phyloP scores from a whole-genome alignment of 495 filamentous ascomycete genomes.

The Parathielavia appendiculata region DNA sequence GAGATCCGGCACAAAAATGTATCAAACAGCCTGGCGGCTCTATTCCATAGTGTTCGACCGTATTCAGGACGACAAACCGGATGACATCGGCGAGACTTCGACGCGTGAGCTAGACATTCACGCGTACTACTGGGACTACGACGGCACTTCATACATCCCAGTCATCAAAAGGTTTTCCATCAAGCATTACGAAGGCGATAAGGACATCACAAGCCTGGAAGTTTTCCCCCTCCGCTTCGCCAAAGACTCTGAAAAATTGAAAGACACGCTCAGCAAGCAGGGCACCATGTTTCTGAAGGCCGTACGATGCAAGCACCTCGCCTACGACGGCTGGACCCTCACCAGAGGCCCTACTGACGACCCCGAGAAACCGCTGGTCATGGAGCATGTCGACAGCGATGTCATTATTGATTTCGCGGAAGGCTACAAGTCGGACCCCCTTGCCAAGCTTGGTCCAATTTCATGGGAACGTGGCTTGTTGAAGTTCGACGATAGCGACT shows the following conservation, averaged over 20 bases:
- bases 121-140: slow-evolving; percentile 54
- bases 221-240: slow-evolving; percentile 51
- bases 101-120: slow-evolving; percentile 36
- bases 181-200: slow-evolving; percentile 49
- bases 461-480: not conserved
- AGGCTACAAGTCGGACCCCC: slow-evolving; percentile 35
- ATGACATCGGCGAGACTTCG: slow-evolving; percentile 9
- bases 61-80: slow-evolving; percentile 11
- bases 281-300: slow-evolving; percentile 31
- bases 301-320: slow-evolving; percentile 44
- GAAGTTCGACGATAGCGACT: not conserved
- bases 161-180: slow-evolving; percentile 42
- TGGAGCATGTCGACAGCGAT: slow-evolving; percentile 39
- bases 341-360: slow-evolving; percentile 24
- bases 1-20: not conserved
- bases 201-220: slow-evolving; percentile 48
- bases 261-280: slow-evolving; percentile 22
- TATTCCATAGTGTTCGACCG: slow-evolving; percentile 23
- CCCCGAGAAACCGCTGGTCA: slow-evolving; percentile 20
- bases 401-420: slow-evolving; percentile 48
- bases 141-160: slow-evolving; percentile 53
- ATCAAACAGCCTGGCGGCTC: slow-evolving; percentile 32
- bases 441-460: slow-evolving; percentile 1
- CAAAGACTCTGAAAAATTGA: slow-evolving; percentile 22
- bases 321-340: slow-evolving; percentile 43